A percentile compares a stretch with the other conserved stretches of the same genome.
Evolutionary conservation across 371 early-diverging fungal genomes (phyloP).

Genomic region (Mucor velutinosus): DNA sequence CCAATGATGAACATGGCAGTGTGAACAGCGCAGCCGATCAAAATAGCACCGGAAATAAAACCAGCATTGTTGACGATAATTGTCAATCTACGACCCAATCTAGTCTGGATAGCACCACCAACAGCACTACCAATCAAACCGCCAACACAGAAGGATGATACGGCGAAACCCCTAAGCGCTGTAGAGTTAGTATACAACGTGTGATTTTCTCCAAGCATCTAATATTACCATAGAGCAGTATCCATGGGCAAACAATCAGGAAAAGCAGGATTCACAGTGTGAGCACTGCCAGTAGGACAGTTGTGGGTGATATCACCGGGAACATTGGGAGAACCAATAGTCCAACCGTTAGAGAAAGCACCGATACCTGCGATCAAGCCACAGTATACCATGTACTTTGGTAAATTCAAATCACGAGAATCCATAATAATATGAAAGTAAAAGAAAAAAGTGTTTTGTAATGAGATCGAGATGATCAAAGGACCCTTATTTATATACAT

Average conservation of each 20-base stretch:
- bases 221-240: constrained; percentile 26
- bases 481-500: constrained; percentile 3
- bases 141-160: constrained; percentile 68
- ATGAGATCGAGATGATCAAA: not conserved
- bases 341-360: constrained; percentile 47
- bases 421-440: constrained; percentile 33
- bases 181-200: constrained; percentile 49
- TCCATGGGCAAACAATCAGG: constrained; percentile 41
- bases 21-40: constrained; percentile 60
- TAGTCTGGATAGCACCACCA: constrained; percentile 60
- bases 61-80: constrained; percentile 64
- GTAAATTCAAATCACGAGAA: constrained; percentile 40
- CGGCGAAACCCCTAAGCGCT: constrained; percentile 48
- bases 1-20: constrained; percentile 74
- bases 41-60: constrained; percentile 65
- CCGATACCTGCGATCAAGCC: constrained; percentile 39
- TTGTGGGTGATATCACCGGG: constrained; percentile 38
- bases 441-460: not conserved
- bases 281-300: constrained; percentile 24
- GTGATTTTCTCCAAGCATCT: not conserved
- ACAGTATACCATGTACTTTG: constrained; percentile 48
- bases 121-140: constrained; percentile 70
- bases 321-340: constrained; percentile 52
- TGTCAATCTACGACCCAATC: constrained; percentile 65
- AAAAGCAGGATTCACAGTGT: constrained; percentile 20